Conservation (phyloP, 768 basidiomycete genomes). For the Mrakia hoshinonis region DNA sequence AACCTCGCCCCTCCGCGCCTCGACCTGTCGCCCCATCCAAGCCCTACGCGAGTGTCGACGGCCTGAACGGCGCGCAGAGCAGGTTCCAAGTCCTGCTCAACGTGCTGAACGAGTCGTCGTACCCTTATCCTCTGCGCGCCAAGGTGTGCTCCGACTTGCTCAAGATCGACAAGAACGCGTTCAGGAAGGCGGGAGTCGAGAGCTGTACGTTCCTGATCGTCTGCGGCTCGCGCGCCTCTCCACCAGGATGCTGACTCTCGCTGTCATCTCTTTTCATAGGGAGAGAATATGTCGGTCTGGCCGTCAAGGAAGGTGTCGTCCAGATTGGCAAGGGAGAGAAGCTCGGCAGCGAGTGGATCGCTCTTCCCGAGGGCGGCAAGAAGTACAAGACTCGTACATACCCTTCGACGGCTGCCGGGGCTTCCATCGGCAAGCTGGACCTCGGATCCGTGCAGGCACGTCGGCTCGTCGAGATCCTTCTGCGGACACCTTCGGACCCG, state of each 20-base stretch:
- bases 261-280: not conserved
- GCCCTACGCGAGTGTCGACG: too few relatives aligned
- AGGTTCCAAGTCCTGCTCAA: not conserved
- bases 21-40: not conserved
- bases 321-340: not conserved
- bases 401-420: not conserved
- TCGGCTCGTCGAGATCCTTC: not conserved
- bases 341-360: not conserved
- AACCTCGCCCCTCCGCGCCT: not conserved
- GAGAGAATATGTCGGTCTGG: not conserved
- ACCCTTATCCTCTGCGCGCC: not conserved
- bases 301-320: not conserved
- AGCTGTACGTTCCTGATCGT: not conserved
- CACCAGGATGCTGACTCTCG: not conserved
- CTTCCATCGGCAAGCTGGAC: too few relatives aligned
- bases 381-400: too few relatives aligned
- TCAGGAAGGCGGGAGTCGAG: not conserved
- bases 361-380: too few relatives aligned
- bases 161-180: not conserved
- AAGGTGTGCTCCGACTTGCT: not conserved
- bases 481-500: not conserved
- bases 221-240: not conserved
- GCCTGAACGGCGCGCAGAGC: too few relatives aligned
- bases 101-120: not conserved
- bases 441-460: not conserved